Percentiles rank a stretch among this genome's conserved stretches.
Evolutionary conservation across 495 filamentous ascomycete species (phyloP).

Genomic region (Aspergillus asperescens): DNA sequence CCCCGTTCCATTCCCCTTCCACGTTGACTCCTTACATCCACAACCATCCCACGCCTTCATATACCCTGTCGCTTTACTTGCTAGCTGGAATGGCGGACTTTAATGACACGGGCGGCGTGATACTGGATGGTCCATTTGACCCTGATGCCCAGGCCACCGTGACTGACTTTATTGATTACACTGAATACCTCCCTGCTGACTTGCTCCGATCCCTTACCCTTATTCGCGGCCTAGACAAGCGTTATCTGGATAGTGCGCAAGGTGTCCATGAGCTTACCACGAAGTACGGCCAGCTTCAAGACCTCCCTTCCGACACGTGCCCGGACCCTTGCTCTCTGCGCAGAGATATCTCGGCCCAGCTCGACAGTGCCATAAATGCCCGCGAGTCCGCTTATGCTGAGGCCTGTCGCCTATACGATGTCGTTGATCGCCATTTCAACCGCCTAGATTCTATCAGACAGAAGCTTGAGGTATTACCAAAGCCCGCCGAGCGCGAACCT

Average conservation of each 20-base stretch:
- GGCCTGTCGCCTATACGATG: constrained; percentile 71
- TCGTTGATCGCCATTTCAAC: constrained; percentile 71
- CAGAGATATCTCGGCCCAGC: constrained; percentile 64
- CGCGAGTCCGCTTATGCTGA: constrained; percentile 78
- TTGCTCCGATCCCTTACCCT: constrained; percentile 84
- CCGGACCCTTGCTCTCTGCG: constrained; percentile 59
- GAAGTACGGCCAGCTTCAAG: constrained; percentile 66
- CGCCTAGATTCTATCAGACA: constrained; percentile 69
- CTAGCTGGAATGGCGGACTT: constrained; percentile 30
- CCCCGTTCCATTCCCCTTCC: constrained; percentile 6
- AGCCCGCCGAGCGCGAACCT: constrained; percentile 65
- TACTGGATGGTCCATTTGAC: constrained; percentile 54
- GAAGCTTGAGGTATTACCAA: constrained; percentile 74
- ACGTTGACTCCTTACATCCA: constrained; percentile 13
- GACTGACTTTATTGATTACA: constrained; percentile 93
- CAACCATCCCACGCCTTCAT: constrained; percentile 11
- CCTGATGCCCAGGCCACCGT: constrained; percentile 93
- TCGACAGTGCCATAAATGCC: constrained; percentile 68
- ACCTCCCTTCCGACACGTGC: constrained; percentile 48
- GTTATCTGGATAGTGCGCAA: constrained; percentile 59
- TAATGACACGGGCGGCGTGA: constrained; percentile 43
- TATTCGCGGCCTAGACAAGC: constrained; percentile 74
- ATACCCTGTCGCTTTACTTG: constrained; percentile 17
- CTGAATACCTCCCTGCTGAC: constrained; percentile 93
- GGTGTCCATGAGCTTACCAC: constrained; percentile 68